Evolutionary conservation across 2,329 filamentous ascomycete species (phyloP).

Genomic region (Xylaria sp.): DNA sequence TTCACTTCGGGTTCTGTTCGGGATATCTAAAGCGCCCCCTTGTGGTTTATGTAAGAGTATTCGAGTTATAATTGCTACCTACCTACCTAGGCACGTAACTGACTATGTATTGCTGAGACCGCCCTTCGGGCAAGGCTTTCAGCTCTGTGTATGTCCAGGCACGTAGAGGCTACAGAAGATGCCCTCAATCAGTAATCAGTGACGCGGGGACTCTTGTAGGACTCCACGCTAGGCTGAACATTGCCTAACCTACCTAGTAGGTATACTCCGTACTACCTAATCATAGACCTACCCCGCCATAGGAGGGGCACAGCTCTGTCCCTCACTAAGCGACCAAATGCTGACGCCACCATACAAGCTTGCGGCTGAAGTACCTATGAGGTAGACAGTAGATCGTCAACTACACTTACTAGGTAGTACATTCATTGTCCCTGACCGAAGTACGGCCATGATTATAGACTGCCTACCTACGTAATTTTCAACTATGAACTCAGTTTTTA

Average conservation of each 20-base stretch:
- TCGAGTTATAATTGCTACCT: not conserved
- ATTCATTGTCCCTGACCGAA: not conserved
- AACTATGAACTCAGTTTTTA: not conserved
- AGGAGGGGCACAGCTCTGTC: conserved; percentile 26
- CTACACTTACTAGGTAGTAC: not conserved
- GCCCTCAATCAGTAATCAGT: conserved; percentile 5
- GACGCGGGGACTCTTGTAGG: not conserved
- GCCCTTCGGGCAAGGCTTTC: not conserved
- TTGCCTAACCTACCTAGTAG: not conserved
- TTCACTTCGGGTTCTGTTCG: not conserved
- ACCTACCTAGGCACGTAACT: not conserved
- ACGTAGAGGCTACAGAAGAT: not conserved
- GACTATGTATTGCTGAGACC: not conserved
- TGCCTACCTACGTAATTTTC: not conserved
- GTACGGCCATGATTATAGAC: not conserved
- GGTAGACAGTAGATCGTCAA: not conserved
- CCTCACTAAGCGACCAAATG: conserved; percentile 26
- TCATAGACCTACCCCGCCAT: not conserved
- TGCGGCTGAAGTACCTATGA: not conserved
- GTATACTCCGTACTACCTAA: not conserved
- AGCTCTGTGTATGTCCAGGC: not conserved
- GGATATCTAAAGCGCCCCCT: not conserved
- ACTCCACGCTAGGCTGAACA: conserved; percentile 15
- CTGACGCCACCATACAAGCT: conserved; percentile 24
- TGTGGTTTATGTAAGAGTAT: not conserved